A percentile compares a stretch with the other conserved stretches of the same genome.
phyloP scores from a whole-genome alignment of 2,329 filamentous ascomycete species.

The Samsoniella hepiali region DNA sequence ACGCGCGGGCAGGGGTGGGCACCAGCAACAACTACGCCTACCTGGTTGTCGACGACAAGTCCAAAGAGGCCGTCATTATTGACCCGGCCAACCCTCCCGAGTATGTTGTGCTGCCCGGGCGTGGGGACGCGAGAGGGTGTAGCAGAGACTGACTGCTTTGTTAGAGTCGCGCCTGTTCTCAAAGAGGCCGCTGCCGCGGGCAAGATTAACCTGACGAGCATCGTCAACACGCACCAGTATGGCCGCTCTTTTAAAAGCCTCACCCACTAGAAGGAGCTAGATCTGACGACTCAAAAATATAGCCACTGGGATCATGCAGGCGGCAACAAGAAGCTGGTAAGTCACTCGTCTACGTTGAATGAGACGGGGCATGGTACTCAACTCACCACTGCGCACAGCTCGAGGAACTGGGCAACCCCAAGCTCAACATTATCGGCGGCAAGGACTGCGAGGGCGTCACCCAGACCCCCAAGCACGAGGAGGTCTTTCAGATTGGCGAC shows the following conservation, averaged over 20 bases:
- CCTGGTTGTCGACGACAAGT: constrained; percentile 73
- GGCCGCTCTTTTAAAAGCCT: constrained; percentile 30
- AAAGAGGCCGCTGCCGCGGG: constrained; percentile 69
- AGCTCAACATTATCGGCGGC: constrained; percentile 79
- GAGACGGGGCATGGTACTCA: neutral
- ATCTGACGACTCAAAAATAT: constrained; percentile 15
- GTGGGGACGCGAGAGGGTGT: neutral
- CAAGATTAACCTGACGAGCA: constrained; percentile 77
- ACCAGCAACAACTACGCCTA: constrained; percentile 82
- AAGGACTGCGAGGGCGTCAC: constrained; percentile 81
- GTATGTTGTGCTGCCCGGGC: constrained; percentile 47
- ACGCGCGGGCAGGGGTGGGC: constrained; percentile 60
- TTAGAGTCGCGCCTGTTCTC: constrained; percentile 60
- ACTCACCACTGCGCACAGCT: constrained; percentile 25
- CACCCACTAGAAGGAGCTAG: neutral
- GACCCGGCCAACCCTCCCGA: constrained; percentile 77
- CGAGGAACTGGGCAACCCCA: constrained; percentile 50
- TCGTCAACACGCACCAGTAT: constrained; percentile 97
- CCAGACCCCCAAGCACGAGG: constrained; percentile 69
- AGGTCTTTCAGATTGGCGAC: constrained; percentile 76
- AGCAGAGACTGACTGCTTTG: neutral
- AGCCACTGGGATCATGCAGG: constrained; percentile 95
- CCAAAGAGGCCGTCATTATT: constrained; percentile 73
- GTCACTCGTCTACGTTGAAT: neutral
- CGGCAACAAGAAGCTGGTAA: constrained; percentile 78